These are phyloP conservation scores for Chlamydomonas applanata DNA, from an alignment of 139 green algal genomes.

Conservation along the genomic window DNA sequence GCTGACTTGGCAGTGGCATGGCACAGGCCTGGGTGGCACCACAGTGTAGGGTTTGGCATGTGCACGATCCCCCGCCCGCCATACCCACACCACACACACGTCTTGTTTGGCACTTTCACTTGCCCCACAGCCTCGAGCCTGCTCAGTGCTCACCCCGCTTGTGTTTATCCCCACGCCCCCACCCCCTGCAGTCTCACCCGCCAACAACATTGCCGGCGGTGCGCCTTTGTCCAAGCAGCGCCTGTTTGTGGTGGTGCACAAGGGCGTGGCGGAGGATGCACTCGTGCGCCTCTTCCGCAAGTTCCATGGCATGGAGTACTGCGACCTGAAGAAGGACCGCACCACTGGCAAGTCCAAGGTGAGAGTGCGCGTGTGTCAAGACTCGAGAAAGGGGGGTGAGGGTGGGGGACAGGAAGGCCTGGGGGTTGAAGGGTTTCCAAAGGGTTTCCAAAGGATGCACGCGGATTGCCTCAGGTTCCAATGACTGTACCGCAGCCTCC, in stretches of 20 bases:
- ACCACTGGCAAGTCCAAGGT: slow-evolving; percentile 69
- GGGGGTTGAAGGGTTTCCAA: too few relatives aligned
- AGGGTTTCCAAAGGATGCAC: too few relatives aligned
- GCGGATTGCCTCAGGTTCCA: too few relatives aligned
- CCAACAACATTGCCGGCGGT: slow-evolving; percentile 22
- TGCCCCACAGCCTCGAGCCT: neutral
- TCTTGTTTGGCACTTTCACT: neutral
- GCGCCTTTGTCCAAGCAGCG: slow-evolving; percentile 61
- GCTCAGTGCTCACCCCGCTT: slow-evolving; percentile 11
- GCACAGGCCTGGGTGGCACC: too few relatives aligned
- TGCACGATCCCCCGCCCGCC: too few relatives aligned
- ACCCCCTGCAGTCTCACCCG: slow-evolving; percentile 12
- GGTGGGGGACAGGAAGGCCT: too few relatives aligned
- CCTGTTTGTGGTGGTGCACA: slow-evolving; percentile 87
- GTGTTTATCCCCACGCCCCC: neutral
- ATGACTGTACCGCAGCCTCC: too few relatives aligned
- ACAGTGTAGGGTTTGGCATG: too few relatives aligned
- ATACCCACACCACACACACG: too few relatives aligned
- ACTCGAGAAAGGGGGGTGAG: too few relatives aligned
- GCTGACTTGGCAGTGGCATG: too few relatives aligned
- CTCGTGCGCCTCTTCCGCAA: slow-evolving; percentile 72
- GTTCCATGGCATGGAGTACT: slow-evolving; percentile 87
- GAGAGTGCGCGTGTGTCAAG: neutral
- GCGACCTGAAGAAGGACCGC: slow-evolving; percentile 82
- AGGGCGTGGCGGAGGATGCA: slow-evolving; percentile 72